A percentile compares a stretch with the other conserved stretches of the same genome.
These are phyloP conservation scores for Thalia dealbata DNA, from an alignment of 176 grass and related monocot species.

Conservation along the genomic window DNA sequence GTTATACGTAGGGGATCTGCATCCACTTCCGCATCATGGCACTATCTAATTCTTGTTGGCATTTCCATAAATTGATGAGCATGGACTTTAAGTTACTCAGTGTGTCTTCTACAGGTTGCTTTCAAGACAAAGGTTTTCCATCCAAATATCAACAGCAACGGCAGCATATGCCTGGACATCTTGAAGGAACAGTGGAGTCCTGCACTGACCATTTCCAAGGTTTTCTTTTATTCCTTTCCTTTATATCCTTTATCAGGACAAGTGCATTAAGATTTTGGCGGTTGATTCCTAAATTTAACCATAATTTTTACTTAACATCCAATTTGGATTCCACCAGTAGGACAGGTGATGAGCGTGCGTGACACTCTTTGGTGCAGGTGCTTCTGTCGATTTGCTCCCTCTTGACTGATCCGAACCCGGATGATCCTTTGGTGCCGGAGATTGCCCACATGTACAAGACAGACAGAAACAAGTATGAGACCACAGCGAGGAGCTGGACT, in stretches of 20 bases:
- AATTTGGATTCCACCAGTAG: too few relatives aligned
- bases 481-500: conserved; percentile 14
- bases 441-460: conserved; percentile 15
- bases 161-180: conserved; percentile 15
- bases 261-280: not conserved
- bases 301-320: too few relatives aligned
- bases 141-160: conserved; percentile 16
- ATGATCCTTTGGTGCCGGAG: conserved; percentile 16
- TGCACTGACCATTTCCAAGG: conserved; percentile 16
- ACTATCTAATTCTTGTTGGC: not conserved
- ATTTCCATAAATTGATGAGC: not conserved
- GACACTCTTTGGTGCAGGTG: not conserved
- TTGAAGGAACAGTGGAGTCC: conserved; percentile 16
- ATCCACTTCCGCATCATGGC: not conserved
- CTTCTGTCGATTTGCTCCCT: conserved; percentile 12
- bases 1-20: too few relatives aligned
- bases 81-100: not conserved
- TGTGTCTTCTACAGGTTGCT: not conserved
- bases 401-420: conserved; percentile 15
- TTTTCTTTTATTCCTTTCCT: not conserved
- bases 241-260: not conserved
- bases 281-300: too few relatives aligned
- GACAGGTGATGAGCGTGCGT: too few relatives aligned
- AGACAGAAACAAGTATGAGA: conserved; percentile 12
- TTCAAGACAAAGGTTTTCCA: conserved; percentile 21